These are phyloP conservation scores for Cucurbita moschata DNA, from an alignment of 306 rosid species.

Conservation along the genomic window DNA sequence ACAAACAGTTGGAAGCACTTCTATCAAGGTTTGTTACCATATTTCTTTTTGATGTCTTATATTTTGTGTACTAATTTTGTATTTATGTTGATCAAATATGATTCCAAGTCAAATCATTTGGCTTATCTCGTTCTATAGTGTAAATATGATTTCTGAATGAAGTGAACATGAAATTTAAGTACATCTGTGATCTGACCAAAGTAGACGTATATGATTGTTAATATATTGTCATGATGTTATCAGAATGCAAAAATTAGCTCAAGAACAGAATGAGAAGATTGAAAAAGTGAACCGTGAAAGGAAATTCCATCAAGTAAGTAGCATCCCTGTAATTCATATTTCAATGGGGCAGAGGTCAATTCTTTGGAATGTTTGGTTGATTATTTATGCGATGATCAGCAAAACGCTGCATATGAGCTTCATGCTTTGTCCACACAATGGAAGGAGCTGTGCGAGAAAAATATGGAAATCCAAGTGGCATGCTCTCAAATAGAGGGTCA, in stretches of 20 bases:
- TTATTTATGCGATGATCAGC: constrained; percentile 32
- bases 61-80: not conserved
- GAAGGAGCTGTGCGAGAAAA: constrained; percentile 80
- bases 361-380: not conserved
- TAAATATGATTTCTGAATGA: not conserved
- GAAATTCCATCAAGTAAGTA: constrained; percentile 80
- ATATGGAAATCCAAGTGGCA: constrained; percentile 61
- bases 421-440: constrained; percentile 77
- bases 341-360: not conserved
- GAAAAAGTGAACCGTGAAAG: constrained; percentile 89
- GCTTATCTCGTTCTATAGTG: not conserved
- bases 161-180: not conserved
- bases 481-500: constrained; percentile 49
- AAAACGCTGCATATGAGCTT: constrained; percentile 85
- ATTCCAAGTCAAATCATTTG: not conserved
- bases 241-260: constrained; percentile 86
- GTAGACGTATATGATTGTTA: not conserved
- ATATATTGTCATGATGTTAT: not conserved
- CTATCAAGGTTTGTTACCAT: constrained; percentile 45
- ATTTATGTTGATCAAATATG: not conserved
- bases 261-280: constrained; percentile 54
- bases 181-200: not conserved
- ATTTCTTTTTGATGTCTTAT: not conserved
- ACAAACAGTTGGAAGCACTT: constrained; percentile 56
- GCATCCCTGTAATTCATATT: constrained; percentile 3